These are phyloP conservation scores for Mucor plumbeus DNA, from an alignment of 371 early-diverging fungal species.

Conservation along the genomic window DNA sequence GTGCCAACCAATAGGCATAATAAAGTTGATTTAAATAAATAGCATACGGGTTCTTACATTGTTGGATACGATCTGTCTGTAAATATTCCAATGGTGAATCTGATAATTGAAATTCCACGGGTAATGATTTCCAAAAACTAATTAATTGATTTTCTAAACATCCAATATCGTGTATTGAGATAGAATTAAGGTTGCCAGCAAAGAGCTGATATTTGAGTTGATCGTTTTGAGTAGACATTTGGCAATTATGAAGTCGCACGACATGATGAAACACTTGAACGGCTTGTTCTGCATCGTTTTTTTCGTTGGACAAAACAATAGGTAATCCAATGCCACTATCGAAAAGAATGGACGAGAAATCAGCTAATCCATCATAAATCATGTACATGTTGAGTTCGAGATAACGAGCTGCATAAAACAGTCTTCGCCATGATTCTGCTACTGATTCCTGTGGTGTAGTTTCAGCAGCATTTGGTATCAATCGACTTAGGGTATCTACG, in stretches of 20 bases:
- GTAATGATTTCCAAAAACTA: conserved; percentile 42
- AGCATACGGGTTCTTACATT: conserved; percentile 31
- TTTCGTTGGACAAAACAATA: conserved; percentile 29
- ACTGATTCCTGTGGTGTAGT: conserved; percentile 14
- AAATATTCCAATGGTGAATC: conserved; percentile 43
- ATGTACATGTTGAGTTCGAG: conserved; percentile 35
- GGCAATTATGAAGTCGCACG: conserved; percentile 37
- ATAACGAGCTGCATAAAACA: conserved; percentile 42
- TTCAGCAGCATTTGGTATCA: conserved; percentile 11
- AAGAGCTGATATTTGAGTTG: conserved; percentile 34
- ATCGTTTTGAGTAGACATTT: conserved; percentile 27
- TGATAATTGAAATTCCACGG: conserved; percentile 31
- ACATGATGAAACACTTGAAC: conserved; percentile 29
- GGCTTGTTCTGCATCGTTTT: conserved; percentile 12
- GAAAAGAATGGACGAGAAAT: conserved; percentile 31
- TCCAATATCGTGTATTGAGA: conserved; percentile 31
- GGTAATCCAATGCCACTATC: conserved; percentile 47
- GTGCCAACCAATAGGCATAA: conserved; percentile 40
- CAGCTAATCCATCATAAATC: conserved; percentile 33
- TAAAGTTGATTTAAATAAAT: conserved; percentile 42
- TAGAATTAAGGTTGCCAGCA: conserved; percentile 27
- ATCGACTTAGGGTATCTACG: conserved; percentile 4
- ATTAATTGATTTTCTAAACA: conserved; percentile 37
- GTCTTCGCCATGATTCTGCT: conserved; percentile 50
- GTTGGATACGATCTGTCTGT: conserved; percentile 37